These are phyloP conservation scores for Polyrhizophydium stewartii DNA, from an alignment of 371 early-diverging fungal genomes.

Conservation along the genomic window DNA sequence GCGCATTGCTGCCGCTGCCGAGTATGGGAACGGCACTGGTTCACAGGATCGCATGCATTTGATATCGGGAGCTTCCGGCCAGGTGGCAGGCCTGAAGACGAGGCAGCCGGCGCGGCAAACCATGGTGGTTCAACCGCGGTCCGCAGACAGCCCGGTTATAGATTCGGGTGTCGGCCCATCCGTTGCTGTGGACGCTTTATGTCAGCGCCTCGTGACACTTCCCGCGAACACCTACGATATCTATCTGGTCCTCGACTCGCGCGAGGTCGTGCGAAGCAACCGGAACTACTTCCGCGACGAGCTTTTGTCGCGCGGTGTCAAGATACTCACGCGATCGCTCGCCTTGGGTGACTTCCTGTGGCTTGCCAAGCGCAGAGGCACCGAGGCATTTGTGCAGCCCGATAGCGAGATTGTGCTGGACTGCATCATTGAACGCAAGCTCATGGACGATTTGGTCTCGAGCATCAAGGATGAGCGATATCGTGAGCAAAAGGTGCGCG, in stretches of 20 bases:
- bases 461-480: constrained; percentile 95
- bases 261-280: constrained; percentile 73
- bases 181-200: no score
- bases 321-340: constrained; percentile 55
- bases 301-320: constrained; percentile 55
- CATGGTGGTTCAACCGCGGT: no score
- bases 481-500: constrained; percentile 84
- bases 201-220: constrained; percentile 12
- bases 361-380: constrained; percentile 62
- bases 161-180: no score
- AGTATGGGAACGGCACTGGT: no score
- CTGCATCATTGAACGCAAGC: constrained; percentile 89
- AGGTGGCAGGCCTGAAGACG: no score
- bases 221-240: constrained; percentile 66
- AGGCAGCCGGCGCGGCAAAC: no score
- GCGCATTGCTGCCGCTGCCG: no score
- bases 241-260: constrained; percentile 70
- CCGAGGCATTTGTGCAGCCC: background rate
- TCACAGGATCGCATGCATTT: no score
- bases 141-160: no score
- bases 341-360: constrained; percentile 87
- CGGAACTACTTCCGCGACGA: constrained; percentile 67
- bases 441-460: constrained; percentile 83
- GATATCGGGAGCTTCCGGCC: no score
- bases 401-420: constrained; percentile 77